Percentiles rank a stretch among this genome's conserved stretches.
Evolutionary conservation across 768 basidiomycete genomes (phyloP).

Genomic region (Piloderma croceum): DNA sequence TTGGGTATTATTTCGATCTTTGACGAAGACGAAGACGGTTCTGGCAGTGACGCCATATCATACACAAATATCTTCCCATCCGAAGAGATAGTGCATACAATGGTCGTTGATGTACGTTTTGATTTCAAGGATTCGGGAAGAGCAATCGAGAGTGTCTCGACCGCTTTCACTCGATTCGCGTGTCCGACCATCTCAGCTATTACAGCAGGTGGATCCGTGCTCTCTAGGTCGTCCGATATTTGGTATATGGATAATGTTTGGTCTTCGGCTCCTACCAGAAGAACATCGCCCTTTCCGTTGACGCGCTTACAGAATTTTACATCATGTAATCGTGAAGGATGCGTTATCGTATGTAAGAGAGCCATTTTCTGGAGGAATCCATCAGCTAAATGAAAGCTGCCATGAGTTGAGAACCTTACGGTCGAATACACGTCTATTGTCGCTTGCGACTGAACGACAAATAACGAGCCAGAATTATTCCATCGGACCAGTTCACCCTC

Average conservation of each 20-base stretch:
- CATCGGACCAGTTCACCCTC: conserved; percentile 94
- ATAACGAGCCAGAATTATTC: conserved; percentile 70
- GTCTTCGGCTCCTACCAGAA: conserved; percentile 87
- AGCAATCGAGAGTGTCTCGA: conserved; percentile 60
- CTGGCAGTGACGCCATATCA: conserved; percentile 51
- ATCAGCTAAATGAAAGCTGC: not conserved
- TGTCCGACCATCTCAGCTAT: conserved; percentile 77
- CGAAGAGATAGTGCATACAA: conserved; percentile 77
- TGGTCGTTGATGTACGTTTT: conserved; percentile 41
- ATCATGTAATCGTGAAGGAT: conserved; percentile 82
- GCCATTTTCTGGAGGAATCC: conserved; percentile 43
- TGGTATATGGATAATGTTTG: conserved; percentile 80
- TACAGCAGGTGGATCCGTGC: conserved; percentile 49
- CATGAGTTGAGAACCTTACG: conserved; percentile 33
- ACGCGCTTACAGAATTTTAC: conserved; percentile 66
- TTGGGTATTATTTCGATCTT: conserved; percentile 46
- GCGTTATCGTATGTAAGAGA: conserved; percentile 63
- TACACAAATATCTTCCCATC: conserved; percentile 83
- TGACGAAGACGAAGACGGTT: conserved; percentile 8
- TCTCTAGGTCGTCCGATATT: conserved; percentile 40
- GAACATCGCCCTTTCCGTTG: conserved; percentile 53
- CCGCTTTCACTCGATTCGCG: conserved; percentile 78
- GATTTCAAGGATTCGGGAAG: conserved; percentile 34
- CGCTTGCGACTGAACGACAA: conserved; percentile 73
- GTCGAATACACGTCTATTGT: conserved; percentile 81